Evolutionary conservation across 2,329 filamentous ascomycete genomes (phyloP).

Genomic region (Reticulascus tulasneorum): DNA sequence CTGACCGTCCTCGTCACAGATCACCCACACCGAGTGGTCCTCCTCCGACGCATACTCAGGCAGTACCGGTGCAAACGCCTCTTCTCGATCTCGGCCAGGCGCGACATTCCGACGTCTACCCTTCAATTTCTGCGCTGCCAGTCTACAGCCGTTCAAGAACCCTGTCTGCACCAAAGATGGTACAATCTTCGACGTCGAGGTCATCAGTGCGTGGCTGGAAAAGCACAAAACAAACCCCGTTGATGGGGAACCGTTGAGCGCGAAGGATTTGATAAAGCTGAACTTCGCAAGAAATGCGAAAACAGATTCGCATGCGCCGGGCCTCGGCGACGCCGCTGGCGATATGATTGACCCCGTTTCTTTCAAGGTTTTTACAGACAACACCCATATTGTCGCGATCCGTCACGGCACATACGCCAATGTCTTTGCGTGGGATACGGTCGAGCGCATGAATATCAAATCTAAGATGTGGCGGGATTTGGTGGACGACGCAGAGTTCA

Average conservation of each 20-base stretch:
- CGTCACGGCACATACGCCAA: constrained; percentile 79
- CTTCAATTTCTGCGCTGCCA: constrained; percentile 97
- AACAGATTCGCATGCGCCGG: constrained; percentile 42
- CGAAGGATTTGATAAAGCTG: constrained; percentile 82
- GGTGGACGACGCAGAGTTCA: constrained; percentile 81
- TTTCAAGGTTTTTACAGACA: constrained; percentile 96
- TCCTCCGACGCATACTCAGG: constrained; percentile 85
- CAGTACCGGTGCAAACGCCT: constrained; percentile 65
- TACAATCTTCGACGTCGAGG: constrained; percentile 91
- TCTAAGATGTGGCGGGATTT: constrained; percentile 93
- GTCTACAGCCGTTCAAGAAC: constrained; percentile 89
- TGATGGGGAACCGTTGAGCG: constrained; percentile 72
- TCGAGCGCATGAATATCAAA: constrained; percentile 94
- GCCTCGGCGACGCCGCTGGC: constrained; percentile 51
- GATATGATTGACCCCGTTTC: constrained; percentile 96
- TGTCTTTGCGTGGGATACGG: constrained; percentile 93
- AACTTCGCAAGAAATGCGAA: constrained; percentile 90
- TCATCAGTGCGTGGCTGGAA: constrained; percentile 90
- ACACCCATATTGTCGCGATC: constrained; percentile 92
- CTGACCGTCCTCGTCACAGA: too few relatives aligned
- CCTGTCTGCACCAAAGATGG: constrained; percentile 87
- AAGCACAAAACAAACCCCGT: constrained; percentile 93
- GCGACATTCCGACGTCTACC: constrained; percentile 81
- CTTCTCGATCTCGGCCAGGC: constrained; percentile 49
- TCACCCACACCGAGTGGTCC: constrained; percentile 97